Conservation (phyloP, 768 basidiomycete genomes). For the Mycena rosella region DNA sequence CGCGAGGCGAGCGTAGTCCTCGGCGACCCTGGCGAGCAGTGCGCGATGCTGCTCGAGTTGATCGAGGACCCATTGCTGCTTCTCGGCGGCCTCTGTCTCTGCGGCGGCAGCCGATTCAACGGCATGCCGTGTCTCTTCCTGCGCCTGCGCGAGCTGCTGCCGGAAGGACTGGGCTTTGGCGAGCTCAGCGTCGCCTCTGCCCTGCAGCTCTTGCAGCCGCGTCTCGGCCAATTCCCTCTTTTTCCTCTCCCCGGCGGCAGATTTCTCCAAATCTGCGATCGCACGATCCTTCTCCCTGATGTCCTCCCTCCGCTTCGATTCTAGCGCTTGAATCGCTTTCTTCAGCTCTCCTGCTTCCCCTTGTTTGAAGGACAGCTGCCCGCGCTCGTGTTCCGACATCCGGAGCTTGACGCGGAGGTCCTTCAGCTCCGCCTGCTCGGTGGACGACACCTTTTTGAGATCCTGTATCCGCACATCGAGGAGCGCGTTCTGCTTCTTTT, state of each 20-base stretch:
- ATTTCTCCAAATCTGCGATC: constrained; percentile 69
- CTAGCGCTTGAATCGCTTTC: constrained; percentile 61
- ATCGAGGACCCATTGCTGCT: constrained; percentile 59
- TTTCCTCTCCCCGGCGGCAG: constrained; percentile 62
- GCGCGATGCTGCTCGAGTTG: constrained; percentile 65
- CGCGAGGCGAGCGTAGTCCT: constrained; percentile 67
- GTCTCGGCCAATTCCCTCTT: constrained; percentile 62
- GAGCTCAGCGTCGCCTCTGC: constrained; percentile 57
- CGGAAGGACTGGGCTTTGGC: constrained; percentile 50
- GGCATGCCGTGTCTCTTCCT: constrained; percentile 52
- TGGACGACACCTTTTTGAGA: constrained; percentile 60
- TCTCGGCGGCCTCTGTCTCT: constrained; percentile 48
- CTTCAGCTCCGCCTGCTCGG: constrained; percentile 74
- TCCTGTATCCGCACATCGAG: constrained; percentile 74
- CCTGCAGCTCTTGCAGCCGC: constrained; percentile 56
- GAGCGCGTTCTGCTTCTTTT: constrained; percentile 70
- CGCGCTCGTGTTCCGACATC: constrained; percentile 67
- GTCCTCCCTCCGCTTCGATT: constrained; percentile 68
- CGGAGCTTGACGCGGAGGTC: constrained; percentile 72
- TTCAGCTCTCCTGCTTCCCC: constrained; percentile 64
- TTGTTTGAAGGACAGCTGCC: constrained; percentile 64
- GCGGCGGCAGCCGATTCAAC: constrained; percentile 47
- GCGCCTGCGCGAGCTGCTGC: constrained; percentile 51
- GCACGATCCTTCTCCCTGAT: constrained; percentile 64
- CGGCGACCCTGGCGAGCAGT: constrained; percentile 61